Evolutionary conservation across 108 stramenopile genomes (phyloP), one percentile per base, ranked within the genome.

Genomic region (Cyclostephanos invisitatus): DNA sequence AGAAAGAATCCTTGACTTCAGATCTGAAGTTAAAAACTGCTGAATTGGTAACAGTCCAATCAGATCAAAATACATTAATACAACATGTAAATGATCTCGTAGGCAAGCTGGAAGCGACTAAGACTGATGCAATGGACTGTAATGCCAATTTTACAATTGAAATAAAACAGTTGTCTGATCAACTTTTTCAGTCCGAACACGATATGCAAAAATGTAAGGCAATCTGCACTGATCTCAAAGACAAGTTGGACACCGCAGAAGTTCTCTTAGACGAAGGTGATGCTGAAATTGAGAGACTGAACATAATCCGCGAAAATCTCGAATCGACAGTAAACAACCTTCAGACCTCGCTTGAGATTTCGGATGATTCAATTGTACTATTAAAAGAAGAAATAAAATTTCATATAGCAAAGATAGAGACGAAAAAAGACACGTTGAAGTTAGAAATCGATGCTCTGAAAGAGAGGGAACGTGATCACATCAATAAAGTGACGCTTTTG

Each of bases 211-310:
- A 14, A 25, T 15, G 18, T 22, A 58, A 76, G 48, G 63, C 53
- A 46, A 29, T 61, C 7, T 68, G 37, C 17, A 36, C 68, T 5
- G 68, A 76, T 24, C 48, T 76, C 0, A 69, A 48, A 28, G 27
- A 67, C 18, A 76, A 76, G 51, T 55, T 76, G 50, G 75, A 76
- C 57, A 57, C 75, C 2, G 68, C 75, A 3, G 75, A 76, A 28
- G 38, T 12, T 2, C 47, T 76, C 29, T 68, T 76, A 3, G 75
- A 76, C 58, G 67, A 76, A 58, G 49, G 75, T 17, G 68, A 76
- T 48, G 62, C 57, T 42, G 68, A 76, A 55, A 68, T 75, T 32
- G 44, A 65, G 20, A 44, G 57, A 9, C 66, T 75, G 32, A 59
- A 56, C 8, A n/a, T 22, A 12, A 67, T 68, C 21, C 35, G 68